Evolutionary conservation across 257 asterid species (phyloP).

Genomic region (Misopates orontium): DNA sequence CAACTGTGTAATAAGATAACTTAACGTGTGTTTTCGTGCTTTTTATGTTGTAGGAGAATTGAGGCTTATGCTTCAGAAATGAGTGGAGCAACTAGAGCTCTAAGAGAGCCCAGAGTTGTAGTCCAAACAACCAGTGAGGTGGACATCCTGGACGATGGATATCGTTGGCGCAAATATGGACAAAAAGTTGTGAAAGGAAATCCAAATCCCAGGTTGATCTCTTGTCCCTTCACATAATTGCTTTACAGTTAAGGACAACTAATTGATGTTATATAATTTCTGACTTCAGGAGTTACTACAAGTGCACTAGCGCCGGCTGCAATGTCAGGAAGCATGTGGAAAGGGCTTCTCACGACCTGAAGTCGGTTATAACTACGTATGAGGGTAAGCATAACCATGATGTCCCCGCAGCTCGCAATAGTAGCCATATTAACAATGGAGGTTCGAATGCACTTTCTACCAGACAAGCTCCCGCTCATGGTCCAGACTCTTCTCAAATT

Average conservation of each 20-base stretch:
- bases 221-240: not conserved
- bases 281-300: conserved; percentile 81
- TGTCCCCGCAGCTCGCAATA: conserved; percentile 80
- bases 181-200: conserved; percentile 88
- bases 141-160: conserved; percentile 82
- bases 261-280: not conserved
- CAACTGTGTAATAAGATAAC: not conserved
- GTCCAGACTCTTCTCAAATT: conserved; percentile 55
- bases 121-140: conserved; percentile 89
- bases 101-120: conserved; percentile 81
- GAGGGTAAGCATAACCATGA: conserved; percentile 95
- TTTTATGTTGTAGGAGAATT: conserved; percentile 44
- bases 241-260: not conserved
- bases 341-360: conserved; percentile 82
- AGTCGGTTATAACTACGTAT: conserved; percentile 77
- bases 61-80: conserved; percentile 50
- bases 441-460: conserved; percentile 28
- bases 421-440: conserved; percentile 48
- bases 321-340: conserved; percentile 84
- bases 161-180: conserved; percentile 88
- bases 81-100: conserved; percentile 57
- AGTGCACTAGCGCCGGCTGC: conserved; percentile 87
- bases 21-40: not conserved
- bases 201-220: conserved; percentile 75
- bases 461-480: conserved; percentile 34